Evolutionary conservation across 768 basidiomycete genomes (phyloP).

Genomic region (Phanerochaete sordida): DNA sequence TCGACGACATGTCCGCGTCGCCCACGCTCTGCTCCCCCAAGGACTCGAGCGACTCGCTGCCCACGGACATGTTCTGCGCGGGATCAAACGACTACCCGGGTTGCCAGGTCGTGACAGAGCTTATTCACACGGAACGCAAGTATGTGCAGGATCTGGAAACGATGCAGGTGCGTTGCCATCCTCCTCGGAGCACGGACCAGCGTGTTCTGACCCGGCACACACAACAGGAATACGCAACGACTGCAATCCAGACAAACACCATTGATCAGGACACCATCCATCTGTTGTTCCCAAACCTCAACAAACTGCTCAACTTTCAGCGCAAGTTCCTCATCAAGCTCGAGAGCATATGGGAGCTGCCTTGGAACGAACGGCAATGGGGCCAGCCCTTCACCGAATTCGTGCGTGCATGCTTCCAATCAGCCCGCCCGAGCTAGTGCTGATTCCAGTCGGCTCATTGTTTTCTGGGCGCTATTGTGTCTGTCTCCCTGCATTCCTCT

Average conservation of each 20-base stretch:
- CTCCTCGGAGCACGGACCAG: background rate
- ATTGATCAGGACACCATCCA: conserved; percentile 96
- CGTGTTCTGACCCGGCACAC: background rate
- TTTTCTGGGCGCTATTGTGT: conserved; percentile 28
- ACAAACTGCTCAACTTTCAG: conserved; percentile 95
- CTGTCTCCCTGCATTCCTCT: conserved; percentile 24
- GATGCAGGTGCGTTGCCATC: conserved; percentile 70
- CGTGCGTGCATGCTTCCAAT: conserved; percentile 45
- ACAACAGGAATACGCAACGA: conserved; percentile 81
- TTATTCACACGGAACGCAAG: conserved; percentile 93
- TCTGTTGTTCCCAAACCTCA: conserved; percentile 90
- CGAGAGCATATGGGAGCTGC: conserved; percentile 78
- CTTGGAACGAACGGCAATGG: conserved; percentile 87
- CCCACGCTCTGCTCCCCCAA: conserved; percentile 52
- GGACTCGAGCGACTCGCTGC: conserved; percentile 57
- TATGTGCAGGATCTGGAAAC: conserved; percentile 96
- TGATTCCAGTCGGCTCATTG: conserved; percentile 43
- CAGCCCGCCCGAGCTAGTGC: conserved; percentile 18
- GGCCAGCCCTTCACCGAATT: conserved; percentile 80
- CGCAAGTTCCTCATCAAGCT: conserved; percentile 88
- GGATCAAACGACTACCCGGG: conserved; percentile 46
- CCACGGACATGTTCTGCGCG: conserved; percentile 36
- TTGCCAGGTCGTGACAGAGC: conserved; percentile 61
- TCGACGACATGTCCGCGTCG: conserved; percentile 52
- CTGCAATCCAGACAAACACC: conserved; percentile 75